Evolutionary conservation across 805 yeast species (phyloP).

Genomic region (Ascoidea tarda): DNA sequence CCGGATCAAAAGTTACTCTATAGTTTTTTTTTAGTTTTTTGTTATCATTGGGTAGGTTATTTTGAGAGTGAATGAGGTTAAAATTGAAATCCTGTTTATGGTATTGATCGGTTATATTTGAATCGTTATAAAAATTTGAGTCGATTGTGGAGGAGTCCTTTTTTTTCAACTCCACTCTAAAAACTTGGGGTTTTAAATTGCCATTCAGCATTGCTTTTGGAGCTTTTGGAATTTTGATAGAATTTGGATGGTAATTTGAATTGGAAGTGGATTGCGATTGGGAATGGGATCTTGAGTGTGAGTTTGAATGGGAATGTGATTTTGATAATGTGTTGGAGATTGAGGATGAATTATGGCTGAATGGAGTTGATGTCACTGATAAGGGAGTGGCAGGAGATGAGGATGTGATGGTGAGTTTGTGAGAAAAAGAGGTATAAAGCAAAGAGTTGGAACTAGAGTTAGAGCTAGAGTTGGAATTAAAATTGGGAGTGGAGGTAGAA

Average conservation of each 20-base stretch:
- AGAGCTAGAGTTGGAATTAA: neutral
- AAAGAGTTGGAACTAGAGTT: neutral
- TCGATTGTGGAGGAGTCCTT: neutral
- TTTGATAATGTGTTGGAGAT: neutral
- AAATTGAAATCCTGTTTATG: neutral
- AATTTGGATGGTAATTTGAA: neutral
- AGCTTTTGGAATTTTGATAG: neutral
- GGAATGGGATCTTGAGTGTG: neutral
- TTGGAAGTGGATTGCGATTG: neutral
- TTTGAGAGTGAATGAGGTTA: neutral
- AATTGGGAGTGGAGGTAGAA: neutral
- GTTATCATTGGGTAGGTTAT: neutral
- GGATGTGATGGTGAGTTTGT: neutral
- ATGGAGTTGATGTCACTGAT: neutral
- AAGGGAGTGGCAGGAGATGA: neutral
- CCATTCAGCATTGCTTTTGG: neutral
- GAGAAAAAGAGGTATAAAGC: neutral
- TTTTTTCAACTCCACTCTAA: neutral
- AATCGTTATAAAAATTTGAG: neutral
- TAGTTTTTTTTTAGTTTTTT: constrained; percentile 15
- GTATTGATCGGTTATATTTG: neutral
- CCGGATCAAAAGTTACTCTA: constrained; percentile 39
- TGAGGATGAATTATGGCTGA: neutral
- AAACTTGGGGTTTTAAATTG: neutral
- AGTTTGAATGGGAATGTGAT: neutral